A percentile compares a stretch with the other conserved stretches of the same genome.
These are phyloP conservation scores for Dothiorella sarmentorum DNA, from an alignment of 2,329 filamentous ascomycete species.

Conservation along the genomic window DNA sequence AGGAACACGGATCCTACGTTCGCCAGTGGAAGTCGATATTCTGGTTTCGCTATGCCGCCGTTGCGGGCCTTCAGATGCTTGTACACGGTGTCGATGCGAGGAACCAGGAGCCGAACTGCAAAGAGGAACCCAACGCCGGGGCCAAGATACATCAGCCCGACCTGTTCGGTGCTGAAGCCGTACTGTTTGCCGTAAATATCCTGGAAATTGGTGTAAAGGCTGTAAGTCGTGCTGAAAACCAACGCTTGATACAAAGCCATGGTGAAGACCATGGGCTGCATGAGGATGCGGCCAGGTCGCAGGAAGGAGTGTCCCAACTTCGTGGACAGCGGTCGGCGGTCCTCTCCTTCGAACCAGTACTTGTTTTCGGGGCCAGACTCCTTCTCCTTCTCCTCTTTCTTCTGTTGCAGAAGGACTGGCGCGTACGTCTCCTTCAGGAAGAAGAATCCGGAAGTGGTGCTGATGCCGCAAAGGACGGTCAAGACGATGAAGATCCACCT, in stretches of 20 bases:
- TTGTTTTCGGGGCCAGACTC: slow-evolving; percentile 35
- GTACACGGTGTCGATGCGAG: slow-evolving; percentile 48
- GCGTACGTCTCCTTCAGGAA: slow-evolving; percentile 46
- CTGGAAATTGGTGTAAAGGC: slow-evolving; percentile 49
- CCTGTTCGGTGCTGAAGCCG: slow-evolving; percentile 45
- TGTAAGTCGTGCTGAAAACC: slow-evolving; percentile 48
- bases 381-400: slow-evolving; percentile 28
- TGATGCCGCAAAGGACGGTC: slow-evolving; percentile 41
- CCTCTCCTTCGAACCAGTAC: slow-evolving; percentile 44
- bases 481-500: slow-evolving; percentile 50
- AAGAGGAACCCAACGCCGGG: slow-evolving; percentile 44
- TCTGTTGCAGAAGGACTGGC: slow-evolving; percentile 36
- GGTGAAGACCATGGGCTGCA: slow-evolving; percentile 45
- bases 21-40: slow-evolving; percentile 45
- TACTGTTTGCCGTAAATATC: slow-evolving; percentile 44
- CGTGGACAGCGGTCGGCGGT: slow-evolving; percentile 34
- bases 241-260: slow-evolving; percentile 48
- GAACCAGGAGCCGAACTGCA: slow-evolving; percentile 46
- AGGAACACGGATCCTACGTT: slow-evolving; percentile 46
- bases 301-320: slow-evolving; percentile 39
- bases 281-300: slow-evolving; percentile 42
- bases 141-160: slow-evolving; percentile 45
- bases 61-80: slow-evolving; percentile 42
- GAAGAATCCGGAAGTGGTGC: slow-evolving; percentile 42
- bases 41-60: slow-evolving; percentile 39